Conservation (phyloP, 768 basidiomycete genomes). For the Lentinula sp. region DNA sequence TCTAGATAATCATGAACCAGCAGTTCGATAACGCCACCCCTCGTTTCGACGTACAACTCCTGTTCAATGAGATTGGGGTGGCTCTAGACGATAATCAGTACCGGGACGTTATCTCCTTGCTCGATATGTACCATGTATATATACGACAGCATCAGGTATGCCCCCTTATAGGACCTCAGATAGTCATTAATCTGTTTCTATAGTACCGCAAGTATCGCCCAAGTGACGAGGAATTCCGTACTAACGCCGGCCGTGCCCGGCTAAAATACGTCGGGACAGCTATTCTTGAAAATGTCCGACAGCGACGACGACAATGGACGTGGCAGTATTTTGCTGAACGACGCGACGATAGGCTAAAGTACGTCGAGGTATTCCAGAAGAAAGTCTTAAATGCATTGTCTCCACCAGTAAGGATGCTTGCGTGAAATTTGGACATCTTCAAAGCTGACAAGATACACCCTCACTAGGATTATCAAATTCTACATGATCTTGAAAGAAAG, state of each 20-base stretch:
- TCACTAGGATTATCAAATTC: conserved; percentile 40
- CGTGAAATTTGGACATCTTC: not conserved
- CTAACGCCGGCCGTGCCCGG: conserved; percentile 61
- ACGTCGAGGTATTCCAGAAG: conserved; percentile 81
- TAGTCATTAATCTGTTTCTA: not conserved
- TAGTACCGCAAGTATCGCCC: conserved; percentile 86
- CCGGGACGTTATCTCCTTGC: conserved; percentile 83
- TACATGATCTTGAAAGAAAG: conserved; percentile 72
- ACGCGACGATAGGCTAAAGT: conserved; percentile 79
- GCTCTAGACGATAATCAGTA: conserved; percentile 92
- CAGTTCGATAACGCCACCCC: conserved; percentile 69
- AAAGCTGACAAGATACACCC: not conserved
- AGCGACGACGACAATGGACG: conserved; percentile 80
- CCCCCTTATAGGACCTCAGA: not conserved
- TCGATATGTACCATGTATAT: conserved; percentile 97
- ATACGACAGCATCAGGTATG: conserved; percentile 71
- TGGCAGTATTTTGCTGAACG: conserved; percentile 89
- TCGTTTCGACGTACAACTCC: conserved; percentile 78
- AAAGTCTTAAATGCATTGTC: conserved; percentile 50
- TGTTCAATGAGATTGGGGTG: conserved; percentile 92
- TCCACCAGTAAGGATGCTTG: conserved; percentile 39
- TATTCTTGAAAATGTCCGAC: conserved; percentile 77
- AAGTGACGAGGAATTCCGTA: conserved; percentile 46
- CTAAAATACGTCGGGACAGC: conserved; percentile 75
- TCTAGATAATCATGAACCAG: conserved; percentile 77